Evolutionary conservation across 176 grass and related monocot genomes (phyloP).

Genomic region (Phragmites australis): DNA sequence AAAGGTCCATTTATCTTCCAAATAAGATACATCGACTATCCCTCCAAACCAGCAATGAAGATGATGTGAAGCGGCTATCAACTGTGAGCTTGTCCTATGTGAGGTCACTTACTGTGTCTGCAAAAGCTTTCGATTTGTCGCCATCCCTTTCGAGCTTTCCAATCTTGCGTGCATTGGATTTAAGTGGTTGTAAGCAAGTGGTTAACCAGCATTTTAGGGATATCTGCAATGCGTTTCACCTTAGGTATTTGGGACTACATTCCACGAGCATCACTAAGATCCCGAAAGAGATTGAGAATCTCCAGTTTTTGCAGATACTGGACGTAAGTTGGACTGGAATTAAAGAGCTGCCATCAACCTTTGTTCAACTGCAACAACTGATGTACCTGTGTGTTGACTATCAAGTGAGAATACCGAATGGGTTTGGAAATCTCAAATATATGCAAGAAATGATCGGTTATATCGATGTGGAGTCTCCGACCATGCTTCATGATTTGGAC

Average conservation of each 20-base stretch:
- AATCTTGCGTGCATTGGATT: slow-evolving; percentile 10
- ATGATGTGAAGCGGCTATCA: neutral
- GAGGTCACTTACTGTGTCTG: neutral
- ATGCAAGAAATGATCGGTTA: neutral
- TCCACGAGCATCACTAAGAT: neutral
- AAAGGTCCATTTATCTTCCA: neutral
- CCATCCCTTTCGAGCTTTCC: neutral
- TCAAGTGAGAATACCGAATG: neutral
- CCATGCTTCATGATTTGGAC: neutral
- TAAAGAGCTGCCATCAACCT: neutral
- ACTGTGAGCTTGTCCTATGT: neutral
- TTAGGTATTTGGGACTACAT: neutral
- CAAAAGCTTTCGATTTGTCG: fast-evolving
- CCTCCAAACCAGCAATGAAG: neutral
- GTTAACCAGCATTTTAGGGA: neutral
- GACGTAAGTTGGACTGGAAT: fast-evolving
- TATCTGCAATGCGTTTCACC: slow-evolving; percentile 2
- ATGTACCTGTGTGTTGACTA: fast-evolving
- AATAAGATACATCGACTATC: neutral
- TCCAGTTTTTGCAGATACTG: neutral
- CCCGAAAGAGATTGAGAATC: neutral
- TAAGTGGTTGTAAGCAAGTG: neutral
- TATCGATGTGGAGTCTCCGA: neutral
- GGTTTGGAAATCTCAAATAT: neutral
- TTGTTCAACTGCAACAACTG: neutral